Conservation (phyloP, 148 eudicot genomes). For the Nepenthes mirabilis region DNA sequence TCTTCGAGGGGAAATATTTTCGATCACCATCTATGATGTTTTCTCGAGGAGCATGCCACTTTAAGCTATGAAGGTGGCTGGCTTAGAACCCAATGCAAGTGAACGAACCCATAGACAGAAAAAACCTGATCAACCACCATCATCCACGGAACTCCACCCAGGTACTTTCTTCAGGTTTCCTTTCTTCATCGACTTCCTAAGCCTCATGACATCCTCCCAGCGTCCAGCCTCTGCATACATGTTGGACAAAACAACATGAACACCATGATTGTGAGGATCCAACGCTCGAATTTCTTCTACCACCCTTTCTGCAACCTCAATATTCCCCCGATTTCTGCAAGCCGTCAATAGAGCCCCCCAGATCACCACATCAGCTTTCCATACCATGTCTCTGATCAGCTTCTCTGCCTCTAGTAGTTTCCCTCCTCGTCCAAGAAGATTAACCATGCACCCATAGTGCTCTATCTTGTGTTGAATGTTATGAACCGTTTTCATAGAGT, state of each 20-base stretch:
- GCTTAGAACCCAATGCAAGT: too few species aligned
- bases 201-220: slow-evolving; percentile 66
- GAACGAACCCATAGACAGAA: too few species aligned
- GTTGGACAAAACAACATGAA: slow-evolving; percentile 68
- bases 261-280: slow-evolving; percentile 72
- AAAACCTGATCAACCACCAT: slow-evolving; percentile 8
- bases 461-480: slow-evolving; percentile 48
- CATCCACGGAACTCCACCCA: slow-evolving; percentile 58
- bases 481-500: slow-evolving; percentile 38
- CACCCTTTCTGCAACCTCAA: slow-evolving; percentile 65
- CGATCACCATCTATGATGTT: too few species aligned
- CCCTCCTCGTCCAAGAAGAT: slow-evolving; percentile 63
- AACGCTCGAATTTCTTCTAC: slow-evolving; percentile 46
- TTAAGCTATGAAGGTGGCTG: too few species aligned
- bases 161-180: slow-evolving; percentile 58
- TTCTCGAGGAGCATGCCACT: too few species aligned
- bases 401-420: slow-evolving; percentile 57
- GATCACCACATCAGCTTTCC: slow-evolving; percentile 71
- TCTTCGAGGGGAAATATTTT: too few species aligned
- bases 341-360: slow-evolving; percentile 74
- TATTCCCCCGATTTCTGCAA: slow-evolving; percentile 44
- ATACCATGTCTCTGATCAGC: slow-evolving; percentile 47
- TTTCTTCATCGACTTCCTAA: slow-evolving; percentile 50
- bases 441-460: slow-evolving; percentile 84
- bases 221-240: slow-evolving; percentile 76